These are phyloP conservation scores for Cladosporium sp. DNA, from an alignment of 2,329 filamentous ascomycete genomes.

Conservation along the genomic window DNA sequence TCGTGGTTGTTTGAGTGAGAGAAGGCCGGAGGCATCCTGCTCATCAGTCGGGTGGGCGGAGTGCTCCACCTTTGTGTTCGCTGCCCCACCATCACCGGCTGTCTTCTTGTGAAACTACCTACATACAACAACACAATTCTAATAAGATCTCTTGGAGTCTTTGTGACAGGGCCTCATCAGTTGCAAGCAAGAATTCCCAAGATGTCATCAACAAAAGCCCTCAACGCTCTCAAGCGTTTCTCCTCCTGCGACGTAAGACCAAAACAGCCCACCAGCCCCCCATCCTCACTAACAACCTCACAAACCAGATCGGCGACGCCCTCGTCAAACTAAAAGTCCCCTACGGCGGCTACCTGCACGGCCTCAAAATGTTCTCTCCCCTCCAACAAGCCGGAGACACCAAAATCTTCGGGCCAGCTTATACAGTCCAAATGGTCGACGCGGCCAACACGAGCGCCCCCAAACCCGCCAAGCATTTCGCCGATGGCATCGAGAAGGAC, in stretches of 20 bases:
- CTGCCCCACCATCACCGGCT: no score
- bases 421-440: slow-evolving; percentile 39
- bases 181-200: background rate
- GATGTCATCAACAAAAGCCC: slow-evolving; percentile 6
- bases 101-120: no score
- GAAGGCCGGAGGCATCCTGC: no score
- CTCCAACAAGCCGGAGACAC: slow-evolving; percentile 47
- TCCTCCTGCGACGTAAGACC: slow-evolving; percentile 10
- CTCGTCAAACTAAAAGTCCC: slow-evolving; percentile 44
- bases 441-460: slow-evolving; percentile 30
- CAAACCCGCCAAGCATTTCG: slow-evolving; percentile 32
- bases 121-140: no score
- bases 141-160: no score
- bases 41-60: no score
- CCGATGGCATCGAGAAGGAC: slow-evolving; percentile 32
- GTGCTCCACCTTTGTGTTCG: no score
- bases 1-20: no score
- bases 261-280: background rate
- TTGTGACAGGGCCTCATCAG: no score
- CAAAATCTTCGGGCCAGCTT: slow-evolving; percentile 53
- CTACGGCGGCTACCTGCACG: slow-evolving; percentile 52
- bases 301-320: slow-evolving; percentile 45
- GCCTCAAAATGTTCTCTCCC: slow-evolving; percentile 54
- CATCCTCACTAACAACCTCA: background rate
- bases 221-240: slow-evolving; percentile 10